Evolutionary conservation across 345 rosid species (phyloP).

Genomic region (Hevea brasiliensis): DNA sequence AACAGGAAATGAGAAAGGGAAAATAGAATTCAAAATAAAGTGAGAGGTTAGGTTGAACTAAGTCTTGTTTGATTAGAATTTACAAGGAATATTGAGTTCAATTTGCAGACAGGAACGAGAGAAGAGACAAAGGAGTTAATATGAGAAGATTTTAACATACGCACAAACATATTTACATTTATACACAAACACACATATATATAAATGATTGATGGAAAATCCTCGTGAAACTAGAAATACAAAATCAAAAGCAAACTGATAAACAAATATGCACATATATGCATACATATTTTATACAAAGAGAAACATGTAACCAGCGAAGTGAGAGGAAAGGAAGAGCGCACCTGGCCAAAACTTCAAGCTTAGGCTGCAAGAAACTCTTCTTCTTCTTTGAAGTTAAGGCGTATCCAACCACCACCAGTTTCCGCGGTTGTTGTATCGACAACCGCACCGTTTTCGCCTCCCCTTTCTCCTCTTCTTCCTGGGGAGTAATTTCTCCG

Average conservation of each 20-base stretch:
- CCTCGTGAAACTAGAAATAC: neutral
- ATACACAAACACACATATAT: neutral
- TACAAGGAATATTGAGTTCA: too few relatives aligned
- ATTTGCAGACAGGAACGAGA: too few relatives aligned
- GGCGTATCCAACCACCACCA: conserved; percentile 79
- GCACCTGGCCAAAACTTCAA: conserved; percentile 71
- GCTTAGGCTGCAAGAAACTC: conserved; percentile 88
- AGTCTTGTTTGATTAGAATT: too few relatives aligned
- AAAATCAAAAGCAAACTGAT: neutral
- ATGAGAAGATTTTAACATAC: too few relatives aligned
- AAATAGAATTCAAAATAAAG: neutral
- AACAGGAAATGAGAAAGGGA: neutral
- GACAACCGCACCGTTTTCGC: conserved; percentile 14
- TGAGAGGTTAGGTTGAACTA: too few relatives aligned
- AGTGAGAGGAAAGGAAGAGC: neutral
- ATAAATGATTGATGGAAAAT: neutral
- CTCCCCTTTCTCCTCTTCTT: conserved; percentile 21
- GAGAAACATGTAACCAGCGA: neutral
- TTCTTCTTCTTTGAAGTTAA: conserved; percentile 85
- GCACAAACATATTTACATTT: neutral
- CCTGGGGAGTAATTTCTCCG: conserved; percentile 33
- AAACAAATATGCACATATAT: neutral
- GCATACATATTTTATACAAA: neutral
- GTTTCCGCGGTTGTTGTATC: conserved; percentile 33
- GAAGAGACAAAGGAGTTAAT: too few relatives aligned